phyloP scores from a whole-genome alignment of 139 green algal species.

The Tetratostichococcus sp. region DNA sequence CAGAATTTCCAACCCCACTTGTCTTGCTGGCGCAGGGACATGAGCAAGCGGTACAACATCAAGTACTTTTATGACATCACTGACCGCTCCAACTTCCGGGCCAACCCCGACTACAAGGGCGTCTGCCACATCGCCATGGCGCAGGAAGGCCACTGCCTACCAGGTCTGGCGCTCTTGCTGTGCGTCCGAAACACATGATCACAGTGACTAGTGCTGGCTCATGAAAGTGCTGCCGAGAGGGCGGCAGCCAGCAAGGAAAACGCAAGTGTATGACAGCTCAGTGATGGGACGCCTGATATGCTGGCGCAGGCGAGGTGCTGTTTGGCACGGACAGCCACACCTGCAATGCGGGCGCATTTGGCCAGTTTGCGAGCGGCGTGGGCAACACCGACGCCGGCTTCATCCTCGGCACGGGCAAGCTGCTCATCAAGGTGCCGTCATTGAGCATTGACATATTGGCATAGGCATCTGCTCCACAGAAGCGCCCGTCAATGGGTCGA shows the following conservation, averaged over 20 bases:
- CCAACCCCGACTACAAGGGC: slow-evolving; percentile 97
- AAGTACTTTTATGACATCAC: slow-evolving; percentile 99
- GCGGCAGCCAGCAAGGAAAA: too few species aligned
- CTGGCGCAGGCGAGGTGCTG: slow-evolving; percentile 83
- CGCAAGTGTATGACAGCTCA: too few species aligned
- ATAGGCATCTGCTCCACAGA: neutral
- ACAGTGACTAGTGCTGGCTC: too few species aligned
- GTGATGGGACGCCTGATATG: too few species aligned
- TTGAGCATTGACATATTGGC: neutral
- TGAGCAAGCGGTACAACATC: slow-evolving; percentile 84
- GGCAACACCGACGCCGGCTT: slow-evolving; percentile 96
- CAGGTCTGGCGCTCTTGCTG: slow-evolving; percentile 14
- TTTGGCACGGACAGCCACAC: slow-evolving; percentile 98
- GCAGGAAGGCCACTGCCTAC: slow-evolving; percentile 69
- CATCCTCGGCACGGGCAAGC: slow-evolving; percentile 95
- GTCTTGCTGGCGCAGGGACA: too few species aligned
- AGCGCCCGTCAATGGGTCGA: too few species aligned
- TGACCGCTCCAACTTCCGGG: slow-evolving; percentile 82
- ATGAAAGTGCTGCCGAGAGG: too few species aligned
- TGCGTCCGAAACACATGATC: neutral
- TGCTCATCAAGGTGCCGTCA: slow-evolving; percentile 85
- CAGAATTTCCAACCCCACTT: too few species aligned
- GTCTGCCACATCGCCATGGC: slow-evolving; percentile 92
- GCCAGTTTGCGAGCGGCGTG: slow-evolving; percentile 92
- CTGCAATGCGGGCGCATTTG: slow-evolving; percentile 94